A percentile compares a stretch with the other conserved stretches of the same genome.
Evolutionary conservation across 352 stramenopile species (phyloP).

Genomic region (Albugo candida): DNA sequence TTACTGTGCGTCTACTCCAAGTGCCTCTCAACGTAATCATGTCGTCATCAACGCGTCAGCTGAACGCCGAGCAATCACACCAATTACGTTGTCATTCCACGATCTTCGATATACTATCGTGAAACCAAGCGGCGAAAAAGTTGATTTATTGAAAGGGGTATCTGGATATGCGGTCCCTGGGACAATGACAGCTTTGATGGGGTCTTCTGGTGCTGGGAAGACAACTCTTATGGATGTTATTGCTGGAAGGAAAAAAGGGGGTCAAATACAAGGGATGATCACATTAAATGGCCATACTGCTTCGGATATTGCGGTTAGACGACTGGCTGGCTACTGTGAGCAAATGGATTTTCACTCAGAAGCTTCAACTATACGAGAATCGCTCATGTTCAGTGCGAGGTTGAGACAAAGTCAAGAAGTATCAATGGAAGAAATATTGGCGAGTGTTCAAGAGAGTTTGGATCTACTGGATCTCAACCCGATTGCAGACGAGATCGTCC

Average conservation of each 20-base stretch:
- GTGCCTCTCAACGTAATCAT: background rate
- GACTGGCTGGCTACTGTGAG: conserved; percentile 13
- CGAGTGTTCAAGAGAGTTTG: conserved; percentile 58
- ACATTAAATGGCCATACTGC: conserved; percentile 51
- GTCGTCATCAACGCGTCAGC: background rate
- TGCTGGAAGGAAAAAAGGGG: conserved; percentile 75
- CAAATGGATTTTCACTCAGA: conserved; percentile 24
- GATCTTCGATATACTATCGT: conserved; percentile 20
- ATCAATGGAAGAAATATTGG: conserved; percentile 10
- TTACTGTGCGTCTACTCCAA: background rate
- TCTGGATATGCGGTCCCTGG: conserved; percentile 56
- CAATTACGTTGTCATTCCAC: conserved; percentile 6
- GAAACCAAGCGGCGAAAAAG: conserved; percentile 25
- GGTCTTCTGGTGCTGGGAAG: conserved; percentile 55
- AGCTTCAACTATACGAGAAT: conserved; percentile 77
- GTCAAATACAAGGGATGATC: conserved; percentile 54
- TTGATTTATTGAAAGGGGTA: conserved; percentile 72
- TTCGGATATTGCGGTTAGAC: conserved; percentile 6
- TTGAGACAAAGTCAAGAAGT: conserved; percentile 25
- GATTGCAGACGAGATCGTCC: conserved; percentile 21
- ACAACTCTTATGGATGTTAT: conserved; percentile 87
- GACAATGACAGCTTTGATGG: conserved; percentile 81
- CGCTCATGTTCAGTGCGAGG: conserved; percentile 76
- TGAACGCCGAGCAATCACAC: background rate
- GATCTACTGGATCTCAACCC: conserved; percentile 49